A percentile compares a stretch with the other conserved stretches of the same genome.
Evolutionary conservation across 192 early-diverging fungal genomes (phyloP).

Genomic region (Neocallimastix lanati): DNA sequence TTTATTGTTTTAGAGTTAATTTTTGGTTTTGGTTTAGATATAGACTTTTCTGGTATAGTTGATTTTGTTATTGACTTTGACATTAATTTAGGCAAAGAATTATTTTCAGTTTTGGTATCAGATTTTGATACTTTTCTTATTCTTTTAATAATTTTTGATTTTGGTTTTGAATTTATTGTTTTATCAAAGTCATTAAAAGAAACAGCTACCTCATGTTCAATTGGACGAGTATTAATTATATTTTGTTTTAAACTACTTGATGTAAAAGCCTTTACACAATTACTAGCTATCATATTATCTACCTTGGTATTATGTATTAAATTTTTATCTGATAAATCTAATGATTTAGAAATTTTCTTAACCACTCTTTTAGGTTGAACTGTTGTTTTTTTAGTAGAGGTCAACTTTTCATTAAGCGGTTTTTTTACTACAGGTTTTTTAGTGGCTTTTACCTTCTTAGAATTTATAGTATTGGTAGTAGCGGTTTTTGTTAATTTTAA

Average conservation of each 20-base stretch:
- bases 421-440: not conserved
- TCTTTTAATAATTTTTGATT: too few species aligned
- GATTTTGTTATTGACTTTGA: too few species aligned
- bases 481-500: too few species aligned
- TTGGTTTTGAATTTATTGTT: not conserved
- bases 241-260: not conserved
- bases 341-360: not conserved
- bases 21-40: not conserved
- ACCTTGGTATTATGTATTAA: not conserved
- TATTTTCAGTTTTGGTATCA: too few species aligned
- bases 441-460: too few species aligned
- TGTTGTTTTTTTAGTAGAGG: not conserved
- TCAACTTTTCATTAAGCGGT: not conserved
- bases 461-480: too few species aligned
- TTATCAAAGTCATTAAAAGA: not conserved
- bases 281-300: not conserved
- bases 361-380: not conserved
- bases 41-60: not conserved
- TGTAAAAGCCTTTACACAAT: not conserved
- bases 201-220: not conserved
- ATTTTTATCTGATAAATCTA: not conserved
- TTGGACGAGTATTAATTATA: not conserved
- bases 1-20: not conserved
- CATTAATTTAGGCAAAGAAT: too few species aligned
- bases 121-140: too few species aligned